Percentiles rank a stretch among this genome's conserved stretches.
phyloP scores from a whole-genome alignment of 192 early-diverging fungal species.

The Coemansia guatemalensis region DNA sequence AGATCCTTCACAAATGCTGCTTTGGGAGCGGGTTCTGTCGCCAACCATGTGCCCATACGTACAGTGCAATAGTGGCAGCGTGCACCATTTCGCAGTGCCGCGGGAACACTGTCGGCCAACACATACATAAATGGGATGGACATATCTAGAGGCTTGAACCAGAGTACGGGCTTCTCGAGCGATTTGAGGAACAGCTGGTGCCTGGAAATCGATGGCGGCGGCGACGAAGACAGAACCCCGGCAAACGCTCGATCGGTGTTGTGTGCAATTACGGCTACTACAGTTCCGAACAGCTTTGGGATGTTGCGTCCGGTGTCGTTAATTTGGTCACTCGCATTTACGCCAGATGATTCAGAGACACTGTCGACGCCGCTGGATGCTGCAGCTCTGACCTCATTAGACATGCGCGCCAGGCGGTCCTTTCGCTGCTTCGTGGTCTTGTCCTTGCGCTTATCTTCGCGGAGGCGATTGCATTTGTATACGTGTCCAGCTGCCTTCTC shows the following conservation, averaged over 20 bases:
- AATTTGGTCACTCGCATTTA: background rate
- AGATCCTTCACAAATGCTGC: conserved; percentile 52
- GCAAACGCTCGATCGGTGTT: conserved; percentile 27
- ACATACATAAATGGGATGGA: conserved; percentile 36
- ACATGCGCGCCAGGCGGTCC: conserved; percentile 66
- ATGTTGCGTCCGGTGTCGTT: background rate
- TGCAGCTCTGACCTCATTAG: conserved; percentile 43
- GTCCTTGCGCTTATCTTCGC: conserved; percentile 59
- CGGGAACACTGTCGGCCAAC: background rate
- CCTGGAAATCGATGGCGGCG: conserved; percentile 8
- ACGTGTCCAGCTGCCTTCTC: conserved; percentile 3
- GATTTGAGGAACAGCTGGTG: conserved; percentile 10
- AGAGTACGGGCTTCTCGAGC: conserved; percentile 6
- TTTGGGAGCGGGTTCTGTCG: conserved; percentile 13
- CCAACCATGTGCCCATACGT: conserved; percentile 21
- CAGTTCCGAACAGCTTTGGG: conserved; percentile 24
- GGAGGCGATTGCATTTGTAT: conserved; percentile 43
- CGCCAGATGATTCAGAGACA: background rate
- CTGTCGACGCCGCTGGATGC: background rate
- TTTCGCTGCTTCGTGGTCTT: conserved; percentile 61
- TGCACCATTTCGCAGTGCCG: background rate
- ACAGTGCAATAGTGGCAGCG: conserved; percentile 16
- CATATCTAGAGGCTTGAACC: conserved; percentile 30
- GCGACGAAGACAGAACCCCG: conserved; percentile 13
- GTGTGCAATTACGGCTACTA: conserved; percentile 33